Evolutionary conservation across 495 filamentous ascomycete genomes (phyloP), one percentile per base, ranked within the genome.

Genomic region (Annulohypoxylon nitens): DNA sequence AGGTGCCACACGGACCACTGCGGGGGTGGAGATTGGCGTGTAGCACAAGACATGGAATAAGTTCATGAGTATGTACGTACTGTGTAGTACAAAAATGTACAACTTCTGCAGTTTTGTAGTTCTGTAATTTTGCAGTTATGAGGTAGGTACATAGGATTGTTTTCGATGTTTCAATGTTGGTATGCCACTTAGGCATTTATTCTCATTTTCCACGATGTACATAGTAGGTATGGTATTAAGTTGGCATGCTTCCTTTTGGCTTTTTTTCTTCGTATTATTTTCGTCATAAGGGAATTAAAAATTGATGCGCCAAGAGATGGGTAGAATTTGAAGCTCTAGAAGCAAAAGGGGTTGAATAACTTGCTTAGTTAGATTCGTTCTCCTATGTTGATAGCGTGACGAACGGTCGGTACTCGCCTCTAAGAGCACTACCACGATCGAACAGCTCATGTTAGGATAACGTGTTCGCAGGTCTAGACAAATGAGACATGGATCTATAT

Each of bases 1-100:
- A 14, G 23, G 11, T 50, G 71, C 70, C 67, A 74, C 67, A 74
- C 62, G 36, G 51, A 48, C 58, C 45, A 65, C 34, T 66, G 71
- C 58, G 71, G 71, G 71, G 71, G 71, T 70, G 71, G 71, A 64
- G 71, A 70, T 70, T 70, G 51, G 50, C 66, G 61, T 51, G 61
- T 69, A 39, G 55, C 47, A 65, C 65, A 65, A 54, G 4, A 33
- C 53, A 61, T 36, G 43, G 33, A 36, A 45, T 60, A 34, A 11
- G 41, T 33, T 10, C 37, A 53, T 39, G 50, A 63, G 14, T 36
- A 47, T 20, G 4, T 55, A 61, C 12, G 14, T 45, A 63, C 16
- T 23, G 47, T 8, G 59, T 64, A 65, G 61, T 51, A 73, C 71
- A 33, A 47, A 58, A 61, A 68, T 36, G 10, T 6, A 10, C 10